Evolutionary conservation across 1,139 yeast species (phyloP).

Genomic region (Scheffersomyces parashehatae): DNA sequence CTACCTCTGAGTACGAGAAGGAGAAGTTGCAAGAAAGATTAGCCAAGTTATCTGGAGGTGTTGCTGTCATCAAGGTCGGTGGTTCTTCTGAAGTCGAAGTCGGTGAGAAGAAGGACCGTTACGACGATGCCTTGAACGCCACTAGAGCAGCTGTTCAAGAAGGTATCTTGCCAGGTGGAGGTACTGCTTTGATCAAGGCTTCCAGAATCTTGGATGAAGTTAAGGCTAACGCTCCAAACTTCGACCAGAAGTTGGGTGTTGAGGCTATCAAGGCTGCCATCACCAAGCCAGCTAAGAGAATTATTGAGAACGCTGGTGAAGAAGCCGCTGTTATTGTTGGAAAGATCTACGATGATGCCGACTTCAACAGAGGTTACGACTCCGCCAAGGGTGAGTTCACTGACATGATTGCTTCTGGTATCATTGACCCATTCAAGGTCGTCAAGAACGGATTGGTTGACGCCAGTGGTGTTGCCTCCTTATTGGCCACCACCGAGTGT

Average conservation of each 20-base stretch:
- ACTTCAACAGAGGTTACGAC: conserved; percentile 92
- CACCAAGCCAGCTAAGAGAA: conserved; percentile 95
- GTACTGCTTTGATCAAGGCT: conserved; percentile 97
- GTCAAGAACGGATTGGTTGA: conserved; percentile 96
- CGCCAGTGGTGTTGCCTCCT: conserved; percentile 97
- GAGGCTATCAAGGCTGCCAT: conserved; percentile 94
- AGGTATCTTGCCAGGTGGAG: conserved; percentile 99
- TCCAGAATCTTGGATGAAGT: conserved; percentile 77
- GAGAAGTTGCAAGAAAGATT: conserved; percentile 98
- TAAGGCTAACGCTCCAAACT: conserved; percentile 70
- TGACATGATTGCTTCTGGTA: conserved; percentile 97
- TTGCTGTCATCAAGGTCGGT: conserved; percentile 97
- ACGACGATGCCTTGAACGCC: conserved; percentile 98
- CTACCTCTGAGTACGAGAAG: conserved; percentile 92
- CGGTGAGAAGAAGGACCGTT: conserved; percentile 99
- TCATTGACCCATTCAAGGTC: conserved; percentile 98
- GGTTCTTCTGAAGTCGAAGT: conserved; percentile 98
- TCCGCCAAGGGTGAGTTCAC: conserved; percentile 92
- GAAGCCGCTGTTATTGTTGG: conserved; percentile 98
- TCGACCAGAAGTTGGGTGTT: conserved; percentile 97
- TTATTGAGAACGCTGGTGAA: conserved; percentile 98
- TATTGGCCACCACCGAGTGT: conserved; percentile 98
- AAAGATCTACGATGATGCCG: conserved; percentile 82
- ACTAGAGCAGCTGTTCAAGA: conserved; percentile 99
- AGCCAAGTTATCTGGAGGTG: conserved; percentile 98